phyloP scores from a whole-genome alignment of 495 filamentous ascomycete genomes.

The Talaromyces proteolyticus region DNA sequence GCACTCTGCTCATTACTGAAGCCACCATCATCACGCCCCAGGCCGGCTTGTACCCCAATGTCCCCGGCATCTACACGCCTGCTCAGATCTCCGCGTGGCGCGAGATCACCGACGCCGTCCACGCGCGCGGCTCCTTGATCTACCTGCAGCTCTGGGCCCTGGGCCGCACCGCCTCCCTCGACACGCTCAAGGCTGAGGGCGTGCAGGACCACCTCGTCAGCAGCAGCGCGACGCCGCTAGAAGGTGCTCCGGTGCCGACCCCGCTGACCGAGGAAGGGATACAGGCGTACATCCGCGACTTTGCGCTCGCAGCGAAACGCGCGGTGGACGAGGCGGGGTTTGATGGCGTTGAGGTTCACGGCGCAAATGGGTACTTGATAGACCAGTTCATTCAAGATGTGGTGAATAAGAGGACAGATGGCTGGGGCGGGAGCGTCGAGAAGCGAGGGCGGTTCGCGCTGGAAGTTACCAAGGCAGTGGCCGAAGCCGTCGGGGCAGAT shows the following conservation, averaged over 20 bases:
- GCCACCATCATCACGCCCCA: conserved; percentile 55
- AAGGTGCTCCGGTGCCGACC: conserved; percentile 32
- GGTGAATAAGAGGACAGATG: conserved; percentile 57
- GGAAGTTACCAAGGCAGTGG: conserved; percentile 59
- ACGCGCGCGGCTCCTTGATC: conserved; percentile 57
- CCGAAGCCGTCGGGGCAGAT: conserved; percentile 57
- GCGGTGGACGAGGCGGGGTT: conserved; percentile 62
- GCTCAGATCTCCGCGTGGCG: conserved; percentile 61
- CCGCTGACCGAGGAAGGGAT: conserved; percentile 55
- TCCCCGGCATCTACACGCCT: conserved; percentile 56
- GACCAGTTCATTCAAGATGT: conserved; percentile 68
- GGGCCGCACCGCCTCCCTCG: conserved; percentile 47
- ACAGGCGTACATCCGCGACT: conserved; percentile 44
- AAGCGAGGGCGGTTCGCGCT: conserved; percentile 60
- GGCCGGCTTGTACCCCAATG: conserved; percentile 43
- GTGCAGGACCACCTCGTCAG: conserved; percentile 29
- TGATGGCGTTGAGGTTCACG: conserved; percentile 72
- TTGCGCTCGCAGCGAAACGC: conserved; percentile 54
- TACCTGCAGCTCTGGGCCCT: conserved; percentile 64
- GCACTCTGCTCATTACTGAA: conserved; percentile 52
- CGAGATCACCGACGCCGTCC: conserved; percentile 59
- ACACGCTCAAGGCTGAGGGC: conserved; percentile 18
- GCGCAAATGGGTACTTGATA: conserved; percentile 68
- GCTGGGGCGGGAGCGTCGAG: conserved; percentile 67
- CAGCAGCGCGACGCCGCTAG: conserved; percentile 40